phyloP scores from a whole-genome alignment of 2,329 filamentous ascomycete genomes.

The Colletotrichum magnum region DNA sequence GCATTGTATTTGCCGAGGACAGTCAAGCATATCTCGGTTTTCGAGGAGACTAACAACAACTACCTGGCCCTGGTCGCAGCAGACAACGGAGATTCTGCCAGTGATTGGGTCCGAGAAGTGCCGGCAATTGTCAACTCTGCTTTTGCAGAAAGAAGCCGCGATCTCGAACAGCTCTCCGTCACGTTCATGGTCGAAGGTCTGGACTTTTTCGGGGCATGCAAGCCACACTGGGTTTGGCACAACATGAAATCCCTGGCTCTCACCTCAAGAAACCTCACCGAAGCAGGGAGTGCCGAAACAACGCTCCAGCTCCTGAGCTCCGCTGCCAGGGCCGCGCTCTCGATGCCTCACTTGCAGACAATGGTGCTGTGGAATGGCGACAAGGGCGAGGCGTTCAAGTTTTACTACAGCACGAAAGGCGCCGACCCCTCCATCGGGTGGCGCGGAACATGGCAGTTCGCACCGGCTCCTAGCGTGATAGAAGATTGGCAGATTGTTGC shows the following conservation, averaged over 20 bases:
- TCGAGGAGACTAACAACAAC: conserved; percentile 46
- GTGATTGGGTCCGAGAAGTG: too few species aligned
- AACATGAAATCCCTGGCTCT: conserved; percentile 50
- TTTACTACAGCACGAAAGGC: conserved; percentile 46
- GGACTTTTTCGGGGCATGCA: conserved; percentile 47
- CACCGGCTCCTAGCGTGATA: neutral
- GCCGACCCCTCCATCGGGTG: conserved; percentile 1
- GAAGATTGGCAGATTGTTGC: neutral
- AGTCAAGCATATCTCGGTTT: conserved; percentile 41
- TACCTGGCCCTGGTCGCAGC: too few species aligned
- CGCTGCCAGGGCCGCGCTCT: conserved; percentile 43
- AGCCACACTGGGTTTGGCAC: conserved; percentile 46
- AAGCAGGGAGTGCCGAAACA: neutral
- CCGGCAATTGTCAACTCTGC: conserved; percentile 1
- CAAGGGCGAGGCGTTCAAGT: conserved; percentile 49
- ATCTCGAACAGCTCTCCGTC: conserved; percentile 48
- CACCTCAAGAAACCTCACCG: conserved; percentile 49
- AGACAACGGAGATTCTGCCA: too few species aligned
- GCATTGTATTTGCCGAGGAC: too few species aligned
- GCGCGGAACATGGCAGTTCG: conserved; percentile 20
- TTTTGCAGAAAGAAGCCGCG: conserved; percentile 47
- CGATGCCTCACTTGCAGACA: conserved; percentile 50
- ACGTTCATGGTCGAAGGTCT: conserved; percentile 48
- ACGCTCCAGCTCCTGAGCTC: conserved; percentile 42
- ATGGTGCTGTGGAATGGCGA: conserved; percentile 53